Evolutionary conservation across 2,329 filamentous ascomycete genomes (phyloP).

Genomic region (Colletotrichum lindemuthianum): DNA sequence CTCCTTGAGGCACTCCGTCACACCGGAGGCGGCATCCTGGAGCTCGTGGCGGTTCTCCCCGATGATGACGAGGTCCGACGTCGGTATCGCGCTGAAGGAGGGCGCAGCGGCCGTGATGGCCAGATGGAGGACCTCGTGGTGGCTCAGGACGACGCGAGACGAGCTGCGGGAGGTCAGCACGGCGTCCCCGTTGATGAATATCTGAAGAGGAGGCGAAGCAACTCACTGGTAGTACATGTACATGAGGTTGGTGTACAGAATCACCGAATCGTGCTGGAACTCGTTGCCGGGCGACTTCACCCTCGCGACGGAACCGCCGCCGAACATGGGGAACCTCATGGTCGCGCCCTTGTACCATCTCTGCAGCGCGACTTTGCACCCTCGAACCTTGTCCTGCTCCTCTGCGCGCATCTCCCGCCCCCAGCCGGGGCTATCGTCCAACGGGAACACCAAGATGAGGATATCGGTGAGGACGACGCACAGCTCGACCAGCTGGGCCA

Average conservation of each 20-base stretch:
- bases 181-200: too few relatives aligned
- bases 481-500: conserved; percentile 57
- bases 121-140: conserved; percentile 57
- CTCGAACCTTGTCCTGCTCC: conserved; percentile 45
- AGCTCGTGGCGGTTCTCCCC: conserved; percentile 55
- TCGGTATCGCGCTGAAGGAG: conserved; percentile 43
- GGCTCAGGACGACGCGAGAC: conserved; percentile 54
- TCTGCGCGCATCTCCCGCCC: conserved; percentile 46
- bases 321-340: conserved; percentile 51
- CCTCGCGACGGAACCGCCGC: conserved; percentile 43
- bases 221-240: conserved; percentile 64
- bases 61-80: conserved; percentile 47
- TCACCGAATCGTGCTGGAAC: conserved; percentile 52
- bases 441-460: conserved; percentile 55
- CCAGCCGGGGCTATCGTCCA: conserved; percentile 54
- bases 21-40: conserved; percentile 54
- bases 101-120: conserved; percentile 52
- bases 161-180: conserved; percentile 45
- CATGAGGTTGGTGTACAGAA: conserved; percentile 58
- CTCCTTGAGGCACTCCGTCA: conserved; percentile 58
- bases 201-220: too few relatives aligned
- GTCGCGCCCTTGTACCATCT: conserved; percentile 53
- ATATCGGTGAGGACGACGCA: conserved; percentile 59
- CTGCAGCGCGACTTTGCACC: conserved; percentile 49
- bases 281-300: conserved; percentile 42